Base-by-base conservation (phyloP, 345 rosid genomes). In the Xanthoceras sorbifolium region DNA sequence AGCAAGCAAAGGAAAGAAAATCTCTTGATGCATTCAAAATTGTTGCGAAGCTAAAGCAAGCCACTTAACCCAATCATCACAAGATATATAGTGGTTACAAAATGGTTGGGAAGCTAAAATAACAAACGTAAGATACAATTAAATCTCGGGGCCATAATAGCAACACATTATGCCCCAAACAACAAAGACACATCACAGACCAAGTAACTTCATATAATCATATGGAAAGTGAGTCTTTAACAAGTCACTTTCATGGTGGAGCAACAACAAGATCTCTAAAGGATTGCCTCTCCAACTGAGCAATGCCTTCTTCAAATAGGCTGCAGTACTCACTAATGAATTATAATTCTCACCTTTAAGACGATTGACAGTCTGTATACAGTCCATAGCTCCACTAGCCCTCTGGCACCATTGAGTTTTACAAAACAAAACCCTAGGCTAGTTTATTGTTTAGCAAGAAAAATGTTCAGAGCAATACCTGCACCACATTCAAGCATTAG, bases 321-420 rank as follows among this genome's bases (percentile, higher is more conserved):
- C 28, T 5, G 42, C 32, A 64, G 60, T n/a, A 10, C 15, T 18
- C 26, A 77, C 61, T 70, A 64, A 62, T 62, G 22, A 77, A 67
- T 65, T 52, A 32, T 20, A 73, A 67, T 44, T 29, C 84, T 85
- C 77, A 90, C 93, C 86, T 77, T 83, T 90, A 78, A 81, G 79
- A 74, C 55, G 79, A 73, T 68, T 78, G 79, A 81, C 72, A 78
- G 86, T 79, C 81, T 63, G 78, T 68, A 83, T 73, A 84, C 79
- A 79, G 76, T 79, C 81, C 91, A 91, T 89, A 64, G 78, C 79
- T 86, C 85, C 64, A 64, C 88, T 86, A 83, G 68, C 87, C 88
- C 67, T 48, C 72, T 32, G 79, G 87, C 80, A 84, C 81, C 88
- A 93, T 82, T 74, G 82, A 93, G 80, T 82, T 83, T 73, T 76